These are phyloP conservation scores for Leptographium flavum DNA, from an alignment of 2,329 filamentous ascomycete genomes.

Conservation along the genomic window DNA sequence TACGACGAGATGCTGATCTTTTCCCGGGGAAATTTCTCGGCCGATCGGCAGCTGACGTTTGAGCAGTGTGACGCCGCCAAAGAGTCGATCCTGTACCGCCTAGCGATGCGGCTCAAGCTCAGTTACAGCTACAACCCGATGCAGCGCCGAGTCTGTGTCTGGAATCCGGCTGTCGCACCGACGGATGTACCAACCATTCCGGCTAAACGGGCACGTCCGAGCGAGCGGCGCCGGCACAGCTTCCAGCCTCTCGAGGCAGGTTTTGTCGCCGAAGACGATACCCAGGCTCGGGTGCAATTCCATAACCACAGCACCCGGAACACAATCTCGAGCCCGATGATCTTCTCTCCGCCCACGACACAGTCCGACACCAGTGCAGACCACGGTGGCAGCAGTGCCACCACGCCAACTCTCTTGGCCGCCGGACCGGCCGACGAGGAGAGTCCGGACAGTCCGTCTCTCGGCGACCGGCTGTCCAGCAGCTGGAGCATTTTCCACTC, in stretches of 20 bases:
- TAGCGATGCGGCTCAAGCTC: slow-evolving; percentile 16
- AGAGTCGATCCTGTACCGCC: slow-evolving; percentile 14
- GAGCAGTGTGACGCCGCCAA: slow-evolving; percentile 15
- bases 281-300: neutral
- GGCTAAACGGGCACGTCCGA: neutral
- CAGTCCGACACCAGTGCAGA: no score
- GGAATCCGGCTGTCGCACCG: slow-evolving; percentile 3
- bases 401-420: slow-evolving; percentile 2
- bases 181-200: neutral
- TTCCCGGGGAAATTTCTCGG: slow-evolving; percentile 10
- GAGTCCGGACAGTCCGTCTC: slow-evolving; percentile 7
- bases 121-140: slow-evolving; percentile 16
- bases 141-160: slow-evolving; percentile 13
- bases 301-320: neutral
- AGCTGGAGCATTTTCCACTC: slow-evolving; percentile 13
- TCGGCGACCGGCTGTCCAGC: slow-evolving; percentile 10
- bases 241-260: neutral
- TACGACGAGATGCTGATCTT: slow-evolving; percentile 16
- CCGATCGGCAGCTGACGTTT: slow-evolving; percentile 14
- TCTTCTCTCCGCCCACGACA: slow-evolving; percentile 1
- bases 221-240: neutral
- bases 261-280: neutral
- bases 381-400: slow-evolving; percentile 3
- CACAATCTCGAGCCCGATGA: slow-evolving; percentile 5
- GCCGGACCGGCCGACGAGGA: neutral